Conservation (phyloP, 768 basidiomycete genomes). For the Naganishia vishniacii region DNA sequence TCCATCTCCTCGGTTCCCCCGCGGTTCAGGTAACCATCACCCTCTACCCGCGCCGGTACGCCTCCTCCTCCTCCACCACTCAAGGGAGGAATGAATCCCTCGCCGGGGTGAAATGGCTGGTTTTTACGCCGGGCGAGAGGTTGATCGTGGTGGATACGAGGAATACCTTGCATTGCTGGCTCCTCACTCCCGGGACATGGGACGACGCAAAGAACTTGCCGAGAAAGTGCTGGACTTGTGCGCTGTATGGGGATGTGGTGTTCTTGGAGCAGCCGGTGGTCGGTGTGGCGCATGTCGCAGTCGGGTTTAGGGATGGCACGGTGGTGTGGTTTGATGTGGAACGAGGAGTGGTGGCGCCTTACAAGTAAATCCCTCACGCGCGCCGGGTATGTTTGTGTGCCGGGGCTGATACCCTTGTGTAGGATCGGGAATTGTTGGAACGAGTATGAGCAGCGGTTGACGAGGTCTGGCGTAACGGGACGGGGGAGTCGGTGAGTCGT, state of each 20-base stretch:
- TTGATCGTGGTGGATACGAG: slow-evolving; percentile 59
- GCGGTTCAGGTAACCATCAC: slow-evolving; percentile 54
- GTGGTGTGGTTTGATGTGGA: slow-evolving; percentile 31
- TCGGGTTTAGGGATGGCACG: slow-evolving; percentile 28
- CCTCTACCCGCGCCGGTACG: slow-evolving; percentile 28
- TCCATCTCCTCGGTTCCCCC: slow-evolving; percentile 65
- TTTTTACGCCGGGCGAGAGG: slow-evolving; percentile 58
- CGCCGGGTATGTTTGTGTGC: too few species aligned
- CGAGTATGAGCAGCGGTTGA: slow-evolving; percentile 60
- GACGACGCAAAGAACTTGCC: slow-evolving; percentile 57
- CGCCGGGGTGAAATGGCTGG: slow-evolving; percentile 57
- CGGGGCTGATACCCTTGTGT: not conserved
- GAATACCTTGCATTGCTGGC: slow-evolving; percentile 60
- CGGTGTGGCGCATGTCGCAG: slow-evolving; percentile 67
- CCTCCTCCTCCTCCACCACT: not conserved
- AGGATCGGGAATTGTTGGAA: slow-evolving; percentile 69
- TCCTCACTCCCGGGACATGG: slow-evolving; percentile 52
- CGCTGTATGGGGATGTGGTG: slow-evolving; percentile 39
- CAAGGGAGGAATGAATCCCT: not conserved
- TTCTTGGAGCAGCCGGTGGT: slow-evolving; percentile 52
- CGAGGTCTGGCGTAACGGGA: slow-evolving; percentile 49
- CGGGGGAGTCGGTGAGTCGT: not conserved
- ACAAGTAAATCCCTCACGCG: slow-evolving; percentile 22
- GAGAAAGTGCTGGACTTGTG: slow-evolving; percentile 46
- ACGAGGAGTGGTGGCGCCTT: slow-evolving; percentile 30